Evolutionary conservation across 768 basidiomycete genomes (phyloP).

Genomic region (Mycena venus): DNA sequence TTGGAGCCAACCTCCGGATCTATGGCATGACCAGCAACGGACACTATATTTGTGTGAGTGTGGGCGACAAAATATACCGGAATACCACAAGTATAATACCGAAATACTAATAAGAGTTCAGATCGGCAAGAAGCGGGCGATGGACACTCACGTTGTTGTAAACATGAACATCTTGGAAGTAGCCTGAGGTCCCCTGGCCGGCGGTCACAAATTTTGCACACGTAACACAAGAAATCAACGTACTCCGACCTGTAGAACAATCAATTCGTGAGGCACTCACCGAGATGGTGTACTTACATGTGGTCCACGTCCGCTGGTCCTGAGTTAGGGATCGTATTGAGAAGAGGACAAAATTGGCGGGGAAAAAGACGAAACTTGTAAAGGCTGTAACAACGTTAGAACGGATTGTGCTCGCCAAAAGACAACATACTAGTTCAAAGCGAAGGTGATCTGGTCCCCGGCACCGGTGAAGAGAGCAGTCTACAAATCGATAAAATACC

Average conservation of each 20-base stretch:
- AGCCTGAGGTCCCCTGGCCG: constrained; percentile 34
- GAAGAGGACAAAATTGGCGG: neutral
- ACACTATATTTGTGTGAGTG: constrained; percentile 17
- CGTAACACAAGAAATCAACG: neutral
- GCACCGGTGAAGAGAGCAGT: constrained; percentile 36
- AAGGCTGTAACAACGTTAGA: neutral
- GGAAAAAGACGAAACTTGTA: constrained; percentile 23
- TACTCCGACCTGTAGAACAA: constrained; percentile 9
- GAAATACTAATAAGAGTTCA: constrained; percentile 1
- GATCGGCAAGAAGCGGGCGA: neutral
- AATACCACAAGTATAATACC: too few species aligned
- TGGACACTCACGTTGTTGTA: constrained; percentile 35
- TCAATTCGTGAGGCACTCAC: neutral
- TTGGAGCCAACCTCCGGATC: constrained; percentile 41
- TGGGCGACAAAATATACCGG: constrained; percentile 20
- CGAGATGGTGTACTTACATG: constrained; percentile 28
- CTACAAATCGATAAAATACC: neutral
- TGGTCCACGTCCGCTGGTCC: constrained; percentile 39
- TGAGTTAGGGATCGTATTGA: neutral
- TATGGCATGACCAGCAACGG: constrained; percentile 37
- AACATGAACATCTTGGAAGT: constrained; percentile 38
- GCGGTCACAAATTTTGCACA: neutral
- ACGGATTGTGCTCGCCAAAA: neutral
- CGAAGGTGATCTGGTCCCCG: constrained; percentile 42
- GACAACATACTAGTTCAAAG: constrained; percentile 34